Base-by-base conservation (phyloP, 805 yeast species). In the Yamadazyma phyllophila region DNA sequence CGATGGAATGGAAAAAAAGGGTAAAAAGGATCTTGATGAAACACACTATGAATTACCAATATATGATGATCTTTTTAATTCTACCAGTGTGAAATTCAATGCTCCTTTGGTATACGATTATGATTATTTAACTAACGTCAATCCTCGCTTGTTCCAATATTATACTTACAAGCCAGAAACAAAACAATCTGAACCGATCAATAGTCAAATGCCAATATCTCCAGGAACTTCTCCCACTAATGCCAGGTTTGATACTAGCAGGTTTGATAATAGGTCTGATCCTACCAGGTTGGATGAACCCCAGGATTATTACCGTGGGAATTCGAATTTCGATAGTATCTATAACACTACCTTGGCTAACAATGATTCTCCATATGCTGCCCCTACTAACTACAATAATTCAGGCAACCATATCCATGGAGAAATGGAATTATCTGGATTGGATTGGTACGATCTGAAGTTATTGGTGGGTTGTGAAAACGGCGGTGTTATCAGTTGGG, bases 31-130 rank as follows among this genome's bases (percentile, higher is more conserved):
- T 9, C 9, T 12, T 13, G 8, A 13, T 26, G 43, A 38, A 38
- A 24, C 34, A 4, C 46, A 44, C 24, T 24, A 33, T 9, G 27
- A 37, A 12, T n/a, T 53, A 14, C 43, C 44, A 2, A 51, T 51
- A 24, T 50, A 50, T 37, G 50, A 48, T 11, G 52, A 48, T 20
- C 15, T 33, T 2, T 37, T 40, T 17, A 17, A 31, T 26, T 10
- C 47, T 20, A 26, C 36, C 24, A 42, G 33, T 13, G 39, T 46
- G 7, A 36, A 51, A 10, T 57, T 57, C 41, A 55, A 63, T 9
- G 67, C 66, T 1, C 75, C 77, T 7, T 57, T 71, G 49, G 76
- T 71, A 24, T 71, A 69, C 48, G 76, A 71, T 55, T 69, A 67
- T 49, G 66, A 65, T 36, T 71, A 71, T 45, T 53, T 71, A 26